These are phyloP conservation scores for Russula dissimulans DNA, from an alignment of 768 basidiomycete species.

Conservation along the genomic window DNA sequence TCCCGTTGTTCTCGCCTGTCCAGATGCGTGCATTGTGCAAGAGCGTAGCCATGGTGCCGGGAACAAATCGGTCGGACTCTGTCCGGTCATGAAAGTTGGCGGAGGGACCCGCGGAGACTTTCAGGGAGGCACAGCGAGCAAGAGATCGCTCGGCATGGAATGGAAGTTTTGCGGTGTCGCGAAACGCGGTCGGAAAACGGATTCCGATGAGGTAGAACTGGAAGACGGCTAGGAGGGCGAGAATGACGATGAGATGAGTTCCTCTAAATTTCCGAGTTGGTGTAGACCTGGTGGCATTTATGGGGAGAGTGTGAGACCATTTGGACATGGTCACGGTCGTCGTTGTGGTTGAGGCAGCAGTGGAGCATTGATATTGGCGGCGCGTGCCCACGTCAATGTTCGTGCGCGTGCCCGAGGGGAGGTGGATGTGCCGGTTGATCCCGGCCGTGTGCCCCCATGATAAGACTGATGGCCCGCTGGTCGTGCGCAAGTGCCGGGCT, in stretches of 20 bases:
- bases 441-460: no score
- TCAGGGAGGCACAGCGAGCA: constrained; percentile 34
- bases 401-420: not conserved
- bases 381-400: not conserved
- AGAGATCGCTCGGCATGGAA: constrained; percentile 9
- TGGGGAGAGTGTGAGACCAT: constrained; percentile 1
- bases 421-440: no score
- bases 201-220: constrained; percentile 8
- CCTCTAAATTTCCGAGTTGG: constrained; percentile 1
- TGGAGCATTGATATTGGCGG: no score
- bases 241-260: not conserved
- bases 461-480: not conserved
- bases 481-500: not conserved
- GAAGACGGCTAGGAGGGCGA: not conserved
- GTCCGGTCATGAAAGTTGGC: constrained; percentile 39
- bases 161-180: not conserved
- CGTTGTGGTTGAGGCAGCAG: not conserved
- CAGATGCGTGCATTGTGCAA: constrained; percentile 75
- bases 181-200: constrained; percentile 1
- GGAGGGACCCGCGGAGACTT: constrained; percentile 35
- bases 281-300: not conserved
- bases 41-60: constrained; percentile 52
- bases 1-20: constrained; percentile 68
- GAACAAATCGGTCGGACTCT: constrained; percentile 56
- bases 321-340: constrained; percentile 4